phyloP scores from a whole-genome alignment of 2,329 filamentous ascomycete genomes.

The Colletotrichum filicis region DNA sequence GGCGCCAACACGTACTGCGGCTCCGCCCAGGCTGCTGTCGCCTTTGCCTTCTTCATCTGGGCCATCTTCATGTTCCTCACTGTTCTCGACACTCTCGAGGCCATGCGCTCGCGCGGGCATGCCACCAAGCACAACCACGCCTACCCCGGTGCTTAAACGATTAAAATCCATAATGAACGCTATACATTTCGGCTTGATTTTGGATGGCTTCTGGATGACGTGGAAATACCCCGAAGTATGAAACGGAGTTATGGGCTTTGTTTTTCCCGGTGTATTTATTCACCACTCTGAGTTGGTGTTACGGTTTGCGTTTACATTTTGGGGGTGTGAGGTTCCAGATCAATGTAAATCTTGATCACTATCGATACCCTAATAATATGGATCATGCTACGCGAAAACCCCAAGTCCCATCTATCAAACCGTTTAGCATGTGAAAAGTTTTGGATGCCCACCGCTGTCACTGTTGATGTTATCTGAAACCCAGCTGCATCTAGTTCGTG shows the following conservation, averaged over 20 bases:
- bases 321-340: no score
- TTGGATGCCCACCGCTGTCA: no score
- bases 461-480: no score
- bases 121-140: constrained; percentile 35
- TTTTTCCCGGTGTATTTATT: neutral
- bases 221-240: constrained; percentile 32
- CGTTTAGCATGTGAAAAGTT: no score
- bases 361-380: no score
- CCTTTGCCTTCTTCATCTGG: constrained; percentile 75
- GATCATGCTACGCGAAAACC: no score
- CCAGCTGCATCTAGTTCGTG: no score
- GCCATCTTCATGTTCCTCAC: constrained; percentile 59
- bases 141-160: constrained; percentile 32
- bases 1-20: constrained; percentile 68
- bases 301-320: no score
- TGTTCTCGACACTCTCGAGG: constrained; percentile 57
- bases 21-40: constrained; percentile 70
- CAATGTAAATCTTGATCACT: no score
- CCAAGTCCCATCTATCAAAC: no score
- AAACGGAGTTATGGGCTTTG: constrained; percentile 14
- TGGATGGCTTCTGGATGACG: constrained; percentile 5
- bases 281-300: no score
- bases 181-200: neutral
- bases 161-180: neutral
- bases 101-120: constrained; percentile 54